phyloP scores from a whole-genome alignment of 2,329 filamentous ascomycete species.

The Diaporthe australafricana region DNA sequence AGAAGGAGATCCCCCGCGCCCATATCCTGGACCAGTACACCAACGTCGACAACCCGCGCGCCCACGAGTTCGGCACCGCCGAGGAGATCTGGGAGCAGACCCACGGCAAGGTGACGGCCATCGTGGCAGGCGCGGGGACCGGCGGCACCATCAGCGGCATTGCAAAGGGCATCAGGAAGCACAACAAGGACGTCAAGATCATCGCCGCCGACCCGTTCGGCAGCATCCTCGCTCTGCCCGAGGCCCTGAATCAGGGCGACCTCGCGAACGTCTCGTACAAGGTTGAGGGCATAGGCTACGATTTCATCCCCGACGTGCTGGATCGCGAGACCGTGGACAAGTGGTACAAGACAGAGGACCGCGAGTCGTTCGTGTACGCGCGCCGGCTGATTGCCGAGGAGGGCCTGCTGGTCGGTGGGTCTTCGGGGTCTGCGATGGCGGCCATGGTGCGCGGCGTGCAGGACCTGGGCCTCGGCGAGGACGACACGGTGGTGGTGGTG shows the following conservation, averaged over 20 bases:
- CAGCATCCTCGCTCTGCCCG: conserved; percentile 88
- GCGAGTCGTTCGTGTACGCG: conserved; percentile 91
- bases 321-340: conserved; percentile 83
- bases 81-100: conserved; percentile 98
- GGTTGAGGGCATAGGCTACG: conserved; percentile 98
- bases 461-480: conserved; percentile 81
- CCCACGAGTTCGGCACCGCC: conserved; percentile 93
- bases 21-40: conserved; percentile 98
- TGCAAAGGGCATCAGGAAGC: conserved; percentile 85
- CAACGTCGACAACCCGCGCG: conserved; percentile 90
- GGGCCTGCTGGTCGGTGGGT: conserved; percentile 91
- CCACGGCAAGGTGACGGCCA: conserved; percentile 80
- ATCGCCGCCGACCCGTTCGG: conserved; percentile 93
- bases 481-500: conserved; percentile 90
- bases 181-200: conserved; percentile 86
- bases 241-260: conserved; percentile 78
- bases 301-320: conserved; percentile 96
- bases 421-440: conserved; percentile 90
- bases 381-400: conserved; percentile 92
- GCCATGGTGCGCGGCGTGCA: conserved; percentile 82
- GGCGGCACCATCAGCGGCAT: conserved; percentile 95
- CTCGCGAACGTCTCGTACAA: conserved; percentile 90
- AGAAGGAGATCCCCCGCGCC: conserved; percentile 96
- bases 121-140: conserved; percentile 93
- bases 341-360: conserved; percentile 99